Base-by-base conservation (phyloP, 2,329 filamentous ascomycete species). In the Sclerotinia nivalis region DNA sequence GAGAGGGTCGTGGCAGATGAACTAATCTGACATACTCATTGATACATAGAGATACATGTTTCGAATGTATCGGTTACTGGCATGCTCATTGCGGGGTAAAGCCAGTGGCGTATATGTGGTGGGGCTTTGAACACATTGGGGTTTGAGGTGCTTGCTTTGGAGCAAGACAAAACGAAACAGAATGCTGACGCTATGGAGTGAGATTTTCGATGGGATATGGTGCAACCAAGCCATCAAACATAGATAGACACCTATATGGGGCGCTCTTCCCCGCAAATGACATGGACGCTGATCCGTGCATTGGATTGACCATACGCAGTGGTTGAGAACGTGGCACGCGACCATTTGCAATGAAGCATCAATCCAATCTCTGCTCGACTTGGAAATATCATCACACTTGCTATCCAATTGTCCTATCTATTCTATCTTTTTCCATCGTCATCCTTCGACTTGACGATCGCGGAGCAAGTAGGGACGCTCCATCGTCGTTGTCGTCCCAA, bases 211-310 rank as follows among this genome's bases (percentile, higher is more conserved):
- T 50, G 28, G 60, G 45, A 20, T 20, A 64, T 9, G 28, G 60
- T 50, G 31, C 45, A 50, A 37, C 45, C 60, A 64, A 20, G 28
- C 60, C 60, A 64, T 64, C 59, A n/a, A 49, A 62, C 60, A 64
- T 52, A 43, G 66, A 68, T 52, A 25, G 52, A n/a, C 13, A 52
- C 43, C 43, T 28, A 47, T 52, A 47, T 31, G 43, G 55, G 9
- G 37, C 62, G 37, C 31, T 54, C 28, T 69, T 54, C 58, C 66
- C 66, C 66, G 66, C 66, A 64, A 69, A 55, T 43, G 20, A 59
- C 34, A 52, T 64, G 61, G 20, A 28, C 50, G 66, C 49, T 69
- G 66, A 64, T 52, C 50, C 37, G 31, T 69, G 59, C 58, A 37
- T 34, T 9, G 58, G 22, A 55, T 69, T 64, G 66, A 55, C 58